Percentiles rank a stretch among this genome's conserved stretches.
These are phyloP conservation scores for Hymenoscyphus repandus DNA, from an alignment of 2,329 filamentous ascomycete genomes.

Conservation along the genomic window DNA sequence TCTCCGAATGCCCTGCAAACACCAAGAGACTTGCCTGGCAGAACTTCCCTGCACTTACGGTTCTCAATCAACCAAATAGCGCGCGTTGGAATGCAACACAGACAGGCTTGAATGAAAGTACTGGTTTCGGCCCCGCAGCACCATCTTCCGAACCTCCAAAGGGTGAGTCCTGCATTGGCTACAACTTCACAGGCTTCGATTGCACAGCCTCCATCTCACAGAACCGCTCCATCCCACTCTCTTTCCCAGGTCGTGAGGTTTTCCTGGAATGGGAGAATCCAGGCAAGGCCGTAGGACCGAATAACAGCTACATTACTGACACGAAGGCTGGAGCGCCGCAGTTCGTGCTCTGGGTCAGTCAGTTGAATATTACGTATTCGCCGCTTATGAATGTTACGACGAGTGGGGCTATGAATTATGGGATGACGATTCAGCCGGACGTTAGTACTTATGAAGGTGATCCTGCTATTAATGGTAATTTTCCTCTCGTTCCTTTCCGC, in stretches of 20 bases:
- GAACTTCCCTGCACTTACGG: slow-evolving; percentile 69
- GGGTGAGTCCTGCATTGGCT: slow-evolving; percentile 50
- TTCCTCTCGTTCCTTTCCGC: too few species aligned
- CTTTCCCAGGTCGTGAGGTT: slow-evolving; percentile 68
- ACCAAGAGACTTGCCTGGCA: slow-evolving; percentile 76
- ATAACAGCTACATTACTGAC: slow-evolving; percentile 73
- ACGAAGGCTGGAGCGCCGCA: slow-evolving; percentile 52
- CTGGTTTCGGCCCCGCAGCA: slow-evolving; percentile 43
- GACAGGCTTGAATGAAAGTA: slow-evolving; percentile 58
- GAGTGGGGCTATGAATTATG: slow-evolving; percentile 32
- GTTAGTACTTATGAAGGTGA: slow-evolving; percentile 62
- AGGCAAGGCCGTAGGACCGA: slow-evolving; percentile 65
- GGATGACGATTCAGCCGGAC: slow-evolving; percentile 64
- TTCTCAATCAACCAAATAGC: slow-evolving; percentile 74
- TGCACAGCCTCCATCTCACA: slow-evolving; percentile 61
- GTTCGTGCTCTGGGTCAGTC: slow-evolving; percentile 72
- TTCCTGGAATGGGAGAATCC: slow-evolving; percentile 68
- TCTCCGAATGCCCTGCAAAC: slow-evolving; percentile 67
- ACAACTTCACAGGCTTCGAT: slow-evolving; percentile 46
- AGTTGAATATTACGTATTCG: slow-evolving; percentile 71
- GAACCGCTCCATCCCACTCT: slow-evolving; percentile 66
- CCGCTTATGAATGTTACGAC: slow-evolving; percentile 47
- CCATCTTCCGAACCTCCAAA: slow-evolving; percentile 34
- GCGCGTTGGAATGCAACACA: slow-evolving; percentile 60
- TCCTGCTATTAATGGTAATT: slow-evolving; percentile 58